These are phyloP conservation scores for Trichocladium antarcticum DNA, from an alignment of 495 filamentous ascomycete genomes.

Conservation along the genomic window DNA sequence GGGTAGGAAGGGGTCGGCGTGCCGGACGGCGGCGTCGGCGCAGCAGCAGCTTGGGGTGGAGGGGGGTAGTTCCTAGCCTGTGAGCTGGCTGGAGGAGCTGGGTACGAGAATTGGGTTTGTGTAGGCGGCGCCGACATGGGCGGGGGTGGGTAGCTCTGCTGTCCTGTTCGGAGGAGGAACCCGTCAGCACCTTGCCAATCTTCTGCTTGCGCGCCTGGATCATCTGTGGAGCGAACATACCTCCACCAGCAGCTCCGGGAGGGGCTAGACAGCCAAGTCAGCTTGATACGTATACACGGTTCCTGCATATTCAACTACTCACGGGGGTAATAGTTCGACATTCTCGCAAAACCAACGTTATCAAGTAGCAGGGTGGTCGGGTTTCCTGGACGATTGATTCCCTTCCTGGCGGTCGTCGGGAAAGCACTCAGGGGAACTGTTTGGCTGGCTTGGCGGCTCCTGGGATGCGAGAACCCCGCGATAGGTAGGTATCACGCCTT, in stretches of 20 bases:
- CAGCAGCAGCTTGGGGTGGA: constrained; percentile 18
- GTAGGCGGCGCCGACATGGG: constrained; percentile 34
- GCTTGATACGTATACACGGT: not conserved
- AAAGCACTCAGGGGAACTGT: not conserved
- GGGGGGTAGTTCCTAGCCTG: constrained; percentile 25
- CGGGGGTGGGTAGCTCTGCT: constrained; percentile 24
- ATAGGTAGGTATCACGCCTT: no score
- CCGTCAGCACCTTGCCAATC: not conserved
- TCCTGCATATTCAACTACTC: constrained; percentile 6
- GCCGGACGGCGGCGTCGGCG: constrained; percentile 20
- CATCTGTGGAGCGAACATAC: constrained; percentile 11
- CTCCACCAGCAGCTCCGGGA: constrained; percentile 18
- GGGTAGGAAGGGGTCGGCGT: constrained; percentile 25
- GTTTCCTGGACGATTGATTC: no score
- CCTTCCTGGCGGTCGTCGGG: not conserved
- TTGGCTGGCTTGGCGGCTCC: not conserved
- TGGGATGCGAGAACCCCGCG: not conserved
- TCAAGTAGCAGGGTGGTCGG: no score
- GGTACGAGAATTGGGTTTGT: constrained; percentile 37
- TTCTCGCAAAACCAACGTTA: no score
- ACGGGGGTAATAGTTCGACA: constrained; percentile 29
- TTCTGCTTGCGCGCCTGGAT: not conserved
- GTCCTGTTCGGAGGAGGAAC: constrained; percentile 3
- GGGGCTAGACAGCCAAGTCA: constrained; percentile 15
- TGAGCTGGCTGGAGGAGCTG: constrained; percentile 27